Base-by-base conservation (phyloP, 1,139 yeast genomes). In the Candida glucosophila region DNA sequence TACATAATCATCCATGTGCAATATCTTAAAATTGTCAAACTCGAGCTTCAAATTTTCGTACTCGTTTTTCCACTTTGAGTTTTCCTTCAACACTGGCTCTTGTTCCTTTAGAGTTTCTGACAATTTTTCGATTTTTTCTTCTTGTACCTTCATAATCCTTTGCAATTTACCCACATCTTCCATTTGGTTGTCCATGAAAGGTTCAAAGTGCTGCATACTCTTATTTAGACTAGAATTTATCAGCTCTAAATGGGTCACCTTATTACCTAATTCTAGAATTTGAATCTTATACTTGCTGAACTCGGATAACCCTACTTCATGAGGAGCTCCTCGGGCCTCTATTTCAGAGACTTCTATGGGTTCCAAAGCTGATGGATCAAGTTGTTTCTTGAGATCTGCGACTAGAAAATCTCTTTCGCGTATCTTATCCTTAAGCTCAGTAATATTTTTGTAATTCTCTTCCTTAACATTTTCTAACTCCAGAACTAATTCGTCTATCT, bases 141-240 rank as follows among this genome's bases (percentile, higher is more conserved):
- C 71, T 49, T 78, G 86, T 5, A 54, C 50, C 37, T 68, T 62
- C 21, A 79, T 63, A 14, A 79, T 46, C 21, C 58, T 55, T 43
- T 77, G 79, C 43, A 79, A 52, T 17, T 61, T 60, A 6, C 66
- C 55, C 23, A 77, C 54, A 30, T 73, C 73, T 3, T 69, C 53
- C 30, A 77, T 56, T 38, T 74, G 77, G 23, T 68, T 59, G 29
- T 68, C 58, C 57, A 77, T 65, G 27, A 75, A 56, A 3, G 74
- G 67, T 39, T 75, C 76, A 32, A 73, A 62, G 22, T 65, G 64
- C 1, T 36, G 44, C 12, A 69, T 34, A 36, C 67, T 67, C 9
- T 55, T 53, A 19, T 49, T 54, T 33, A 74, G 46, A 5, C 40
- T 38, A 3, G 48, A 30, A 34, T 73, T 72, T 33, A 76, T 76